Evolutionary conservation across 2,329 filamentous ascomycete genomes (phyloP).

Genomic region (Aspergillus chevalieri): DNA sequence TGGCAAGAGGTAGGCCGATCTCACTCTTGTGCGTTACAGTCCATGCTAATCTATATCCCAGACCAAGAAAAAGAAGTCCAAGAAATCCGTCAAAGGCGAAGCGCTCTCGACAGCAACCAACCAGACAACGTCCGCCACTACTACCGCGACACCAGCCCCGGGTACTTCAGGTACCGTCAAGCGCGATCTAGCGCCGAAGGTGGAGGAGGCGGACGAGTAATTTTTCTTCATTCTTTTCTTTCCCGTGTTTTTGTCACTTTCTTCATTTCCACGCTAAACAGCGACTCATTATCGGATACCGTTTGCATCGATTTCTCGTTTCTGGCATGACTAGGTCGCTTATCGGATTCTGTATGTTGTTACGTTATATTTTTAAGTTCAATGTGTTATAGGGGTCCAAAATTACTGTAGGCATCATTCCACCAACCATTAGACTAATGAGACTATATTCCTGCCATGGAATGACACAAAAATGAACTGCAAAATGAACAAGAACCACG

Average conservation of each 20-base stretch:
- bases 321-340: neutral
- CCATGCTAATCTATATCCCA: slow-evolving; percentile 10
- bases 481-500: too few relatives aligned
- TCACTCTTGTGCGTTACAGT: neutral
- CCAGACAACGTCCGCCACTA: slow-evolving; percentile 23
- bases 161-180: slow-evolving; percentile 28
- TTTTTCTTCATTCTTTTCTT: neutral
- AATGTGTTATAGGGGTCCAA: neutral
- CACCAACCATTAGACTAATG: too few relatives aligned
- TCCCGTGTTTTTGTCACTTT: neutral
- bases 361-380: too few relatives aligned
- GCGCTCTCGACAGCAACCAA: slow-evolving; percentile 4
- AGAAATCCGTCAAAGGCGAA: slow-evolving; percentile 28
- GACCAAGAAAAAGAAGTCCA: slow-evolving; percentile 39
- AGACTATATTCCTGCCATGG: too few relatives aligned
- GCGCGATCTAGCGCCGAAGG: slow-evolving; percentile 37
- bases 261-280: neutral
- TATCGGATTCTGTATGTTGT: too few relatives aligned
- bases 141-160: slow-evolving; percentile 32
- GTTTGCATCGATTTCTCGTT: neutral
- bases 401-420: neutral
- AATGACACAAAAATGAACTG: too few relatives aligned
- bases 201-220: slow-evolving; percentile 43
- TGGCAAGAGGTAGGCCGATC: slow-evolving; percentile 78
- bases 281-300: too few relatives aligned